phyloP scores from a whole-genome alignment of 805 yeast genomes.

The Candida alai region DNA sequence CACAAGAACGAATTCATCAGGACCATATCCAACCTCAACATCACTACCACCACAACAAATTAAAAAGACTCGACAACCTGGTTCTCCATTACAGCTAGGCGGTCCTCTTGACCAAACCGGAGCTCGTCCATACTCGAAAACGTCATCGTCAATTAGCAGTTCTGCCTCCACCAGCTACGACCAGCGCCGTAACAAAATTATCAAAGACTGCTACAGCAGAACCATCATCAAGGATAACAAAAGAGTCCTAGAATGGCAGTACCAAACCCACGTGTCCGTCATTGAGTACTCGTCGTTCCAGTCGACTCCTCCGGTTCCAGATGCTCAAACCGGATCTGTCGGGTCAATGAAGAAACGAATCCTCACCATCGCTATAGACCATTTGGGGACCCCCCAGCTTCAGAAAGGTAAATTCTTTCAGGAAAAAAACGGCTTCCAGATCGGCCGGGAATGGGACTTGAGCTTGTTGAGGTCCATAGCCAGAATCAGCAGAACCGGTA shows the following conservation, averaged over 20 bases:
- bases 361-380: conserved; percentile 56
- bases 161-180: no score
- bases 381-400: conserved; percentile 62
- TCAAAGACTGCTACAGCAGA: conserved; percentile 37
- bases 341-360: conserved; percentile 55
- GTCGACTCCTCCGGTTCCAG: conserved; percentile 60
- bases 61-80: conserved; percentile 1
- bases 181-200: conserved; percentile 18
- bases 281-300: conserved; percentile 74
- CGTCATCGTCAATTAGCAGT: no score
- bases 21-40: background rate
- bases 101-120: background rate
- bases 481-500: conserved; percentile 52
- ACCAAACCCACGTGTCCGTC: conserved; percentile 72
- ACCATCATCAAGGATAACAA: conserved; percentile 20
- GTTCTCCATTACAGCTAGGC: background rate
- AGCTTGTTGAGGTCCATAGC: conserved; percentile 61
- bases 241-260: conserved; percentile 35
- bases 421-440: conserved; percentile 67
- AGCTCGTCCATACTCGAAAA: no score
- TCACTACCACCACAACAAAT: conserved; percentile 3
- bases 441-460: conserved; percentile 90
- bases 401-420: conserved; percentile 84
- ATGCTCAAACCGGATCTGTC: conserved; percentile 35
- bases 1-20: conserved; percentile 1